Evolutionary conservation across 2,329 filamentous ascomycete genomes (phyloP).

Genomic region (Rhytidhysteron rufulum): DNA sequence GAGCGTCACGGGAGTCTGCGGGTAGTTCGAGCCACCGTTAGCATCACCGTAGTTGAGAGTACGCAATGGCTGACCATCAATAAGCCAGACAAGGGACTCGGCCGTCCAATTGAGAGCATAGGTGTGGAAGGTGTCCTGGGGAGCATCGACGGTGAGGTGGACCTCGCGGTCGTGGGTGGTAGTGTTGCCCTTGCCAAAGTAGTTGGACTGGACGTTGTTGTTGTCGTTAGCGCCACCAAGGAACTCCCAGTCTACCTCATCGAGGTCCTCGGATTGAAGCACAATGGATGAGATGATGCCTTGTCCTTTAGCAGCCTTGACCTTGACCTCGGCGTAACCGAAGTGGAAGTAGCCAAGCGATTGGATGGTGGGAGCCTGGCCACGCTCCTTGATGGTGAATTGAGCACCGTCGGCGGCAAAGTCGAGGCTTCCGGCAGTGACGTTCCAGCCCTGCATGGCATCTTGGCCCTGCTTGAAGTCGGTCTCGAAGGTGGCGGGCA

Average conservation of each 20-base stretch:
- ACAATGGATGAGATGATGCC: conserved; percentile 82
- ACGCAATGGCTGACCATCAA: conserved; percentile 65
- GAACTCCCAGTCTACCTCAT: conserved; percentile 86
- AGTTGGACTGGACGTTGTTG: conserved; percentile 66
- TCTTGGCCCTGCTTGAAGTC: conserved; percentile 42
- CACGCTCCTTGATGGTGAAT: conserved; percentile 47
- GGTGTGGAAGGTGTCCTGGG: conserved; percentile 59
- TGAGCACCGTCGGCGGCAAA: conserved; percentile 43
- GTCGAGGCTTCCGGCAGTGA: conserved; percentile 41
- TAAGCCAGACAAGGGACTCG: conserved; percentile 62
- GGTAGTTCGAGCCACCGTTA: conserved; percentile 59
- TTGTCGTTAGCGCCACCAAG: conserved; percentile 62
- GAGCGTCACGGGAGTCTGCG: conserved; percentile 70
- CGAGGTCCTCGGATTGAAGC: conserved; percentile 76
- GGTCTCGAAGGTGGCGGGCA: conserved; percentile 36
- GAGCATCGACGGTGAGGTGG: conserved; percentile 55
- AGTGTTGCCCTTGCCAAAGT: conserved; percentile 70
- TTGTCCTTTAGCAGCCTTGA: conserved; percentile 70
- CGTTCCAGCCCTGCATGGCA: conserved; percentile 35
- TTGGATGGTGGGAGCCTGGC: conserved; percentile 62
- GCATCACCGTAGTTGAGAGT: conserved; percentile 58
- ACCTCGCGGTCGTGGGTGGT: conserved; percentile 67
- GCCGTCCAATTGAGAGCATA: conserved; percentile 72
- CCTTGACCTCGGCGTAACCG: conserved; percentile 70
- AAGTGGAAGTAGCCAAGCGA: conserved; percentile 85